Percentiles rank a stretch among this genome's conserved stretches.
phyloP scores from a whole-genome alignment of 1,284 basidiomycete genomes.

The Afroboletus lepidellus region DNA sequence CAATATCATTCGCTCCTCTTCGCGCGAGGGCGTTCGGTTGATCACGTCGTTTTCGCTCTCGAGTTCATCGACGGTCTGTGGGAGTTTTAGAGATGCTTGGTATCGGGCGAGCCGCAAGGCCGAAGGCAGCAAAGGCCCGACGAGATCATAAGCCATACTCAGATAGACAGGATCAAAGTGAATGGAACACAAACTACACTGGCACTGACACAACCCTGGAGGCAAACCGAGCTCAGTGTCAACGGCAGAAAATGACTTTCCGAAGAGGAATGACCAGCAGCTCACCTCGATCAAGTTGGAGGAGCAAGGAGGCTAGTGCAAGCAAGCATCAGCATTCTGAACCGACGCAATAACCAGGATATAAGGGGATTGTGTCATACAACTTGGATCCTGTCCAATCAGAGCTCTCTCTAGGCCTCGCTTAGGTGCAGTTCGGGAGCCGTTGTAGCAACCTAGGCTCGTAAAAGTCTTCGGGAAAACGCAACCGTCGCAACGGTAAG shows the following conservation, averaged over 20 bases:
- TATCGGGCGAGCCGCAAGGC: slow-evolving; percentile 13
- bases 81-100: background rate
- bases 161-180: background rate
- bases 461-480: no score
- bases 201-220: background rate
- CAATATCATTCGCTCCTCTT: slow-evolving; percentile 27
- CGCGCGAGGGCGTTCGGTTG: slow-evolving; percentile 16
- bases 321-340: no score
- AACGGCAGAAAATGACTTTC: background rate
- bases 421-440: no score
- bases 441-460: no score
- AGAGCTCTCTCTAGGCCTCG: no score
- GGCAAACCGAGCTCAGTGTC: background rate
- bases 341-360: no score
- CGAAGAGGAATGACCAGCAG: background rate
- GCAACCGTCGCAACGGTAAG: no score
- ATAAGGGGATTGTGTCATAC: no score
- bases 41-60: slow-evolving; percentile 7
- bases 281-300: no score
- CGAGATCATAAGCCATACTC: slow-evolving; percentile 2
- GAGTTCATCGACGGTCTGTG: background rate
- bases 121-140: slow-evolving; percentile 10
- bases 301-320: no score
- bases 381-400: no score
- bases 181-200: no score